A percentile compares a stretch with the other conserved stretches of the same genome.
Evolutionary conservation across 1,284 basidiomycete genomes (phyloP).

Genomic region (Kwoniella shivajii): DNA sequence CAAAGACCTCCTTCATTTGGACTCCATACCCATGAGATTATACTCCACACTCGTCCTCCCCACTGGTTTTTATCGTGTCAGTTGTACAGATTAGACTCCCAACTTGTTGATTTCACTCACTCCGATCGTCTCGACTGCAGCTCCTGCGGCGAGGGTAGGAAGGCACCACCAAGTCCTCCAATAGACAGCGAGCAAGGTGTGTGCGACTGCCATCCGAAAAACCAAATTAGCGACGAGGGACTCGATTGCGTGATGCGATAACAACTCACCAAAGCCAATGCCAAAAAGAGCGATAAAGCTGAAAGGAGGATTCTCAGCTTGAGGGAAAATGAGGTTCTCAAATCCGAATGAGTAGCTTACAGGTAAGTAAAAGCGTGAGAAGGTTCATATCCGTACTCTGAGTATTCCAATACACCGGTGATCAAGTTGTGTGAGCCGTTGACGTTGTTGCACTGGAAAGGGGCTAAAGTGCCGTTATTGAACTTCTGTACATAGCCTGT

Average conservation of each 20-base stretch:
- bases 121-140: constrained; percentile 32
- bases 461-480: not conserved
- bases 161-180: constrained; percentile 39
- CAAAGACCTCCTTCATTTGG: constrained; percentile 25
- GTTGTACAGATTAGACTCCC: not conserved
- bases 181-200: constrained; percentile 31
- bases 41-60: constrained; percentile 25
- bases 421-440: constrained; percentile 29
- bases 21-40: constrained; percentile 18
- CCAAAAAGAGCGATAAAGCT: constrained; percentile 5
- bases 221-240: constrained; percentile 6
- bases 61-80: constrained; percentile 16
- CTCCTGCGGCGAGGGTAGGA: constrained; percentile 34
- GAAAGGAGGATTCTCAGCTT: not conserved
- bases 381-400: constrained; percentile 30
- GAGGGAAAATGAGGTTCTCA: too few species aligned
- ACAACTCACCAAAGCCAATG: constrained; percentile 4
- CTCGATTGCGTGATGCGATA: not conserved
- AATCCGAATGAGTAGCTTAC: too few species aligned
- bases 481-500: not conserved
- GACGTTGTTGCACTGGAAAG: constrained; percentile 31
- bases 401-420: constrained; percentile 24
- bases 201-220: constrained; percentile 19
- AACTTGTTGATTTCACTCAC: constrained; percentile 16
- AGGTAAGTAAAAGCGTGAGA: constrained; percentile 15